A percentile compares a stretch with the other conserved stretches of the same genome.
These are phyloP conservation scores for Saccharomycopsis fermentans DNA, from an alignment of 805 yeast species.

Conservation along the genomic window DNA sequence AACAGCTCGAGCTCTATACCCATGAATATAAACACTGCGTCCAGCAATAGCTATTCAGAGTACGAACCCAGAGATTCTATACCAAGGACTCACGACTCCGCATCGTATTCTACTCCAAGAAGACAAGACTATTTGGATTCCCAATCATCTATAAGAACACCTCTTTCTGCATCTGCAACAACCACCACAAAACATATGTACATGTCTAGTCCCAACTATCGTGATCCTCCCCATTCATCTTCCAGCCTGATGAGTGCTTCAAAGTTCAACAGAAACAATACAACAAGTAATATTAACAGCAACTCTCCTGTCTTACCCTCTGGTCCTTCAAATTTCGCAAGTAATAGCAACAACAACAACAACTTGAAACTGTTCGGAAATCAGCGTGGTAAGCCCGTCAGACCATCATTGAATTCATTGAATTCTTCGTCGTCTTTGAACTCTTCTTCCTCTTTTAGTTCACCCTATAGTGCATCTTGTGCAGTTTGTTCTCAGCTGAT, in stretches of 20 bases:
- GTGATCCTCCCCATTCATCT: not conserved
- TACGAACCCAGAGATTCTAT: not conserved
- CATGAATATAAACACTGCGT: conserved; percentile 7
- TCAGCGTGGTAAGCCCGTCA: not conserved
- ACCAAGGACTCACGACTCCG: not conserved
- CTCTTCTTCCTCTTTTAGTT: not conserved
- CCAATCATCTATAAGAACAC: not conserved
- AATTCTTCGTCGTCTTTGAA: not conserved
- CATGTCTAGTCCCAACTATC: not conserved
- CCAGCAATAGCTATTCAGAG: not conserved
- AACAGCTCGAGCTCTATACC: conserved; percentile 6
- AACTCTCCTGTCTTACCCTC: not conserved
- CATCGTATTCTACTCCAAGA: not conserved
- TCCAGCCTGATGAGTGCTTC: not conserved
- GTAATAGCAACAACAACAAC: not conserved
- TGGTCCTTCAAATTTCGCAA: not conserved
- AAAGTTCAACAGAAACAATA: not conserved
- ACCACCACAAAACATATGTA: not conserved
- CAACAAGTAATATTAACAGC: not conserved
- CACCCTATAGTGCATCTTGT: not conserved
- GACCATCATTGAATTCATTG: not conserved
- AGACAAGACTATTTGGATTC: not conserved
- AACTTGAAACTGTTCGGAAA: not conserved
- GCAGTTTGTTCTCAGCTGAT: not conserved
- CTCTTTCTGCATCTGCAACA: not conserved